A percentile compares a stretch with the other conserved stretches of the same genome.
These are phyloP conservation scores for Albophoma yamanashiensis DNA, from an alignment of 2,329 filamentous ascomycete genomes.

Conservation along the genomic window DNA sequence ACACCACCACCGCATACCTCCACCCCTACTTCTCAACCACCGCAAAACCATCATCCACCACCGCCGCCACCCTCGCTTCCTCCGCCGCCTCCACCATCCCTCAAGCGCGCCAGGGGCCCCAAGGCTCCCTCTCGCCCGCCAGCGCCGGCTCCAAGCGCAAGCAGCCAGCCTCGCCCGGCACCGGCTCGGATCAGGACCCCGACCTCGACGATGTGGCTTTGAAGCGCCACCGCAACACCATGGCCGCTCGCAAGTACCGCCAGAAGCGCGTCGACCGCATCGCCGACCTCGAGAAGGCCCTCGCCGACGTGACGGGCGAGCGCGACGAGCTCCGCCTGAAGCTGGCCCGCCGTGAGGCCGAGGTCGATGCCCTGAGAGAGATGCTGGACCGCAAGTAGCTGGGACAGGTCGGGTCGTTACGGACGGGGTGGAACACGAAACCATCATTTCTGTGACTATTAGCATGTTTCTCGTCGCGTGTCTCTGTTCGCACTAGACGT, in stretches of 20 bases:
- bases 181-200: conserved; percentile 1
- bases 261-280: conserved; percentile 61
- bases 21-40: not conserved
- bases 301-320: conserved; percentile 49
- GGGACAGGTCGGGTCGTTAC: not conserved
- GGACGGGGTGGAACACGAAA: not conserved
- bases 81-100: not conserved
- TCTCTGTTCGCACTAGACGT: not conserved
- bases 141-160: conserved; percentile 9
- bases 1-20: not conserved
- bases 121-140: conserved; percentile 3
- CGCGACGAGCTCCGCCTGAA: conserved; percentile 52
- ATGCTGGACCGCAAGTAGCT: conserved; percentile 26
- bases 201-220: conserved; percentile 19
- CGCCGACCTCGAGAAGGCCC: conserved; percentile 45
- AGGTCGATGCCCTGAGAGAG: conserved; percentile 48
- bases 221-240: conserved; percentile 58
- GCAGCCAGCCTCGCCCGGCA: not conserved
- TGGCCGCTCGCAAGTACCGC: conserved; percentile 61
- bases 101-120: not conserved
- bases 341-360: conserved; percentile 54
- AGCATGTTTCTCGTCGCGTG: not conserved
- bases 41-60: not conserved
- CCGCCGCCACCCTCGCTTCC: not conserved
- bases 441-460: not conserved